A percentile compares a stretch with the other conserved stretches of the same genome.
Conservation (phyloP, 306 rosid species). For the Vigna angularis region DNA sequence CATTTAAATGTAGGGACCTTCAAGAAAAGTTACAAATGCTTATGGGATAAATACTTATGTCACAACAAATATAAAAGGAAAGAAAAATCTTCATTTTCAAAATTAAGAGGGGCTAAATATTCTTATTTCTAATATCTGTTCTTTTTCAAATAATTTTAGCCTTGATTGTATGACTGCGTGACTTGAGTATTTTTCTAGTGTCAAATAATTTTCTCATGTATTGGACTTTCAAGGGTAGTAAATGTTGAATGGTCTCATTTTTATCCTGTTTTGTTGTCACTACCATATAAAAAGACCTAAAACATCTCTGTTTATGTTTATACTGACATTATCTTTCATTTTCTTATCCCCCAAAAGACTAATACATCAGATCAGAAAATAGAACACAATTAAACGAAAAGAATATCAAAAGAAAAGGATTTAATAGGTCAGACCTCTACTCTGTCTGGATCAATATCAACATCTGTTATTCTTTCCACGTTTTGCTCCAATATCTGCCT, state of each 20-base stretch:
- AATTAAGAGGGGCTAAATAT: slow-evolving; percentile 6
- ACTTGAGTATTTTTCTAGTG: neutral
- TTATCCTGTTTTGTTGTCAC: slow-evolving; percentile 10
- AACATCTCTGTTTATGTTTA: slow-evolving; percentile 1
- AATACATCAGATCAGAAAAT: slow-evolving; percentile 32
- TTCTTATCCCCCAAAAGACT: slow-evolving; percentile 11
- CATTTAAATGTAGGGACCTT: neutral
- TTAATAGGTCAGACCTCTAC: slow-evolving; percentile 71
- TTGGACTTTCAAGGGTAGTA: slow-evolving; percentile 4
- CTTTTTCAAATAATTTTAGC: neutral
- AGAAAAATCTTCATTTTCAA: neutral
- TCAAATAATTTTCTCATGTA: neutral
- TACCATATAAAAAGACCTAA: slow-evolving; percentile 18
- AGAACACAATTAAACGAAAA: slow-evolving; percentile 6
- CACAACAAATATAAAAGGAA: slow-evolving; percentile 7
- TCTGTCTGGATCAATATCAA: slow-evolving; percentile 86
- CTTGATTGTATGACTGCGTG: neutral
- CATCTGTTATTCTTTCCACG: slow-evolving; percentile 64
- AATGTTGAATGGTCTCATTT: slow-evolving; percentile 24
- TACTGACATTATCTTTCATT: slow-evolving; percentile 6
- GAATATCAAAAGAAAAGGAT: slow-evolving; percentile 6
- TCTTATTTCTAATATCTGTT: neutral
- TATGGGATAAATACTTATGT: neutral
- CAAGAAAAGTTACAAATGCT: neutral
- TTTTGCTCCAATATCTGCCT: slow-evolving; percentile 66